Base-by-base conservation (phyloP, 2,329 filamentous ascomycete species). In the Beauveria caledonica region DNA sequence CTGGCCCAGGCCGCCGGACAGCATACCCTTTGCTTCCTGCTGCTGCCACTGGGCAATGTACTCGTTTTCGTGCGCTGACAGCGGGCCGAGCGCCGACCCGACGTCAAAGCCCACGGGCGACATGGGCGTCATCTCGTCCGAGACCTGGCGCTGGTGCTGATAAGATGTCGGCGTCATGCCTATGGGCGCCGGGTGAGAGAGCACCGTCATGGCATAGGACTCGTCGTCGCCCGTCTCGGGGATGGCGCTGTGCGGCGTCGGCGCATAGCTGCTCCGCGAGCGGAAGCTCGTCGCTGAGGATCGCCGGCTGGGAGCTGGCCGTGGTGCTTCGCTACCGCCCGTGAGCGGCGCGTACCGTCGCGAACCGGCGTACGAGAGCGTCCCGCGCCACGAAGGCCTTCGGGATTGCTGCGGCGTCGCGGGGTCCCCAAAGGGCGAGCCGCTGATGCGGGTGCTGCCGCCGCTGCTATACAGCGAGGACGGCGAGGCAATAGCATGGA, bases 1-100 rank as follows among this genome's bases (percentile, higher is more conserved):
- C 39, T 73, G 71, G 1, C 84, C 84, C 11, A 86, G 66, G 0
- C 84, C 84, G n/a, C 82, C 81, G 0, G 82, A 86, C 27, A 86
- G 70, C 40, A 73, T 76, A 2, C 83, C 83, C 8, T 71, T 76
- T 2, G 81, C 78, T 66, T 86, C 84, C 63, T 82, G 77, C 45
- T 76, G 72, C 65, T 82, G 79, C 15, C 81, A 65, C 2, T 71
- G 72, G 62, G 69, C 74, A 45, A 79, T 63, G 54, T 81, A 81
- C 5, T 69, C 74, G 7, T 74, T 69, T 54, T 80, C 77, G 46
- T 80, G 76, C 1, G 70, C 64, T 3, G 73, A 74, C 63, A 74
- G 70, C 2, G 80, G 80, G 0, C 80, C 78, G 6, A 79, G 68
- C 5, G 74, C 74, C 40, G 75, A 75, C 9, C 76, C 76, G 17